Evolutionary conservation across 2,329 filamentous ascomycete genomes (phyloP).

Genomic region (Teratosphaeria nubilosa): DNA sequence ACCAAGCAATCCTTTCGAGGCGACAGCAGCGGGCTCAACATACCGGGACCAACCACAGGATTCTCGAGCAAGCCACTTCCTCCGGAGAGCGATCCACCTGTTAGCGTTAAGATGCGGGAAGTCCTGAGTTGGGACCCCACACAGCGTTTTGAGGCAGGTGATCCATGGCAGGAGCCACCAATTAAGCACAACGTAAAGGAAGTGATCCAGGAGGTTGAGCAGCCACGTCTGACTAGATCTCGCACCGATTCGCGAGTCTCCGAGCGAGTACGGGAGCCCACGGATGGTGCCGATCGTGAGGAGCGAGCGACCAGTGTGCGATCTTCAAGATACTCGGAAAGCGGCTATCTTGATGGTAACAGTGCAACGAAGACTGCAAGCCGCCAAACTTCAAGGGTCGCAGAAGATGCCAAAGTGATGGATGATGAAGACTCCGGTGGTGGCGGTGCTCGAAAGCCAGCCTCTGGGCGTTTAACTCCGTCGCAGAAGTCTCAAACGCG

Average conservation of each 20-base stretch:
- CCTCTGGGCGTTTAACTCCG: background rate
- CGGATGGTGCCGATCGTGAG: background rate
- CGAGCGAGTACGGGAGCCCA: background rate
- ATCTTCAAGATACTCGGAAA: background rate
- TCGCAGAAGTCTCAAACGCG: background rate
- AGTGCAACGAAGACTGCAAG: background rate
- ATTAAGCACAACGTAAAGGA: conserved; percentile 2
- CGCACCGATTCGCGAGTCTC: background rate
- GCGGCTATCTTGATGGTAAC: background rate
- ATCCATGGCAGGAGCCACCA: background rate
- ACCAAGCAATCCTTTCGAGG: background rate
- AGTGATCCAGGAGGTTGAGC: conserved; percentile 3
- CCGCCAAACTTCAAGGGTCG: background rate
- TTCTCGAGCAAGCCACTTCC: background rate
- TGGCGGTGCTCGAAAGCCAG: background rate
- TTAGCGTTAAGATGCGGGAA: conserved; percentile 2
- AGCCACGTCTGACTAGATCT: background rate
- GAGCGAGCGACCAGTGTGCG: background rate
- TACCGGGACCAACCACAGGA: background rate
- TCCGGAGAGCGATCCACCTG: background rate
- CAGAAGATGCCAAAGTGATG: background rate
- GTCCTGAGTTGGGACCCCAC: background rate
- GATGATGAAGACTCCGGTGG: background rate
- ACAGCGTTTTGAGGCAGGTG: background rate
- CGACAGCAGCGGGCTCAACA: background rate